Evolutionary conservation across 148 eudicot genomes (phyloP), one percentile per base, ranked within the genome.

Genomic region (Chenopodium berlandieri): DNA sequence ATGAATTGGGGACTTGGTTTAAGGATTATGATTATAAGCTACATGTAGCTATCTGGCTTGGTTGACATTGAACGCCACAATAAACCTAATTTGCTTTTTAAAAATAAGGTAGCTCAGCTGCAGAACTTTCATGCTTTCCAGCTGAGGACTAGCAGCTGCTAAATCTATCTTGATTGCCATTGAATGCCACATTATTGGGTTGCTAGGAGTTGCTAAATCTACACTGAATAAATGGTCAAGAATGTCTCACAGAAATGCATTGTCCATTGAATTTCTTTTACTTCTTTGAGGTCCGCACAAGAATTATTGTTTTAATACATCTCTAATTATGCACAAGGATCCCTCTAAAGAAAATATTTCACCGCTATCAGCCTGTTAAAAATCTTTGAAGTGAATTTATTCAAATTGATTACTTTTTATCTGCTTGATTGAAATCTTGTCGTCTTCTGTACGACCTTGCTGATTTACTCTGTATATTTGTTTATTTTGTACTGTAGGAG

Each of bases 401-500:
- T 34, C 32, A 30, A 17, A 40, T 32, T 77, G 77, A 62, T 47
- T 58, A 12, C 69, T 64, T 34, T 48, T 66, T 20, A 75, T 34
- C 74, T 65, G 40, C 75, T 67, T 63, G 16, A 73, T 64, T 19
- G 52, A 47, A 27, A 2, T 52, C 66, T 69, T 75, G 23, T 63
- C 32, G 56, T 34, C 48, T 71, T 63, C 16, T 71, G 9, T 52
- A 34, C 46, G 62, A 40, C 75, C 71, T 75, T 82, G 40, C 40
- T 19, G 3, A 12, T 16, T 3, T 84, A 54, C 52, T 81, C 19
- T 40, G 44, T 40, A 40, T 58, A 76, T 17, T 48, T 85, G 68
- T 76, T 27, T 78, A 76, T 77, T 54, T 58, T 47, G 3, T 40
- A 64, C 46, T 85, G 84, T 80, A 94, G 99, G 97, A 77, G 99